Conservation (phyloP, 345 rosid genomes). For the Eucalyptus pauciflora region DNA sequence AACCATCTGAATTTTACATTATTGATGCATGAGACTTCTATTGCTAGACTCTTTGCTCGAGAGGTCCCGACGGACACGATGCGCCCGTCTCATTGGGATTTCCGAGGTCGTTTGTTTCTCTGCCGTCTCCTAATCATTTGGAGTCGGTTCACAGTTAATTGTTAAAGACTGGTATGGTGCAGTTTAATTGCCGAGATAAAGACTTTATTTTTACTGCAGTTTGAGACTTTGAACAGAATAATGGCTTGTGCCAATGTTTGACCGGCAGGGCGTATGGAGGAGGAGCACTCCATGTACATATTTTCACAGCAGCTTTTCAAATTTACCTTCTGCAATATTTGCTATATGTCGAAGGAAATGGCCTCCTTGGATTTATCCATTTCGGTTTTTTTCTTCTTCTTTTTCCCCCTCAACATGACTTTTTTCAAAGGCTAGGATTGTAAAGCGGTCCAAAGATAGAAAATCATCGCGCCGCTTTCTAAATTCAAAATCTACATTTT, state of each 20-base stretch:
- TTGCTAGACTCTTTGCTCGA: background rate
- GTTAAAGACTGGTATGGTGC: background rate
- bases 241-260: background rate
- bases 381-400: background rate
- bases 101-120: background rate
- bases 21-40: background rate
- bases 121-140: background rate
- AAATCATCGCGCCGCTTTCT: background rate
- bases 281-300: background rate
- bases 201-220: background rate
- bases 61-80: background rate
- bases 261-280: background rate
- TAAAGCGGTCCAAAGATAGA: background rate
- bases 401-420: background rate
- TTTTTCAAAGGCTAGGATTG: background rate
- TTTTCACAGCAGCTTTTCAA: background rate
- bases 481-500: background rate
- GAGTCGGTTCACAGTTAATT: background rate
- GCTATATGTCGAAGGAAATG: background rate
- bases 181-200: background rate
- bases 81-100: background rate
- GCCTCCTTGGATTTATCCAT: background rate
- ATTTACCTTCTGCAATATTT: background rate
- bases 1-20: background rate
- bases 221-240: background rate